Evolutionary conservation across 768 basidiomycete species (phyloP).

Genomic region (Lanmaoa pseudosensibilis): DNA sequence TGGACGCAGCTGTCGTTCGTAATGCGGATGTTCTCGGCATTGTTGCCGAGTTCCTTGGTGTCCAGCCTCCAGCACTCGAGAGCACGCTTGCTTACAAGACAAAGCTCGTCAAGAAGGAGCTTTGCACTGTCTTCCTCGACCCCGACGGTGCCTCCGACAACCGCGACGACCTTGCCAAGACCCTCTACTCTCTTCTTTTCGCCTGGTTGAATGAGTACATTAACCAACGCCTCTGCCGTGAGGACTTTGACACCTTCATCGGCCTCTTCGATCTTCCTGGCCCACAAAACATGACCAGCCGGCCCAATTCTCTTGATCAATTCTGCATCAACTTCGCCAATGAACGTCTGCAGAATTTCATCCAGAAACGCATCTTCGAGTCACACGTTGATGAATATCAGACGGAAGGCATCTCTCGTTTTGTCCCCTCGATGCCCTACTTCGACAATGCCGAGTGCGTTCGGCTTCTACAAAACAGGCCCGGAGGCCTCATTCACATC

Average conservation of each 20-base stretch:
- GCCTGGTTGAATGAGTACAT: slow-evolving; percentile 96
- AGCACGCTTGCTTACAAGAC: slow-evolving; percentile 86
- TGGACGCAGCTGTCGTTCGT: slow-evolving; percentile 90
- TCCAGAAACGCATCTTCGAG: slow-evolving; percentile 80
- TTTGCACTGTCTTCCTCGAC: slow-evolving; percentile 96
- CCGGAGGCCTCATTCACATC: slow-evolving; percentile 92
- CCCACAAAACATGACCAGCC: slow-evolving; percentile 83
- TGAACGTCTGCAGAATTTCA: slow-evolving; percentile 84
- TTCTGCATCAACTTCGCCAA: slow-evolving; percentile 97
- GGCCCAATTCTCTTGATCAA: slow-evolving; percentile 92
- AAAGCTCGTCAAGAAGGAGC: slow-evolving; percentile 89
- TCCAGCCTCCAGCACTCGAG: slow-evolving; percentile 71
- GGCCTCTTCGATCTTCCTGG: slow-evolving; percentile 94
- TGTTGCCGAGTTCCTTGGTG: slow-evolving; percentile 90
- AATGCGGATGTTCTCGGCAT: slow-evolving; percentile 81
- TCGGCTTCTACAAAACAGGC: slow-evolving; percentile 78
- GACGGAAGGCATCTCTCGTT: slow-evolving; percentile 72
- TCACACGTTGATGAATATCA: slow-evolving; percentile 79
- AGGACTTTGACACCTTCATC: slow-evolving; percentile 90
- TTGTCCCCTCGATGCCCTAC: slow-evolving; percentile 71
- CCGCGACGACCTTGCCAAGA: slow-evolving; percentile 90
- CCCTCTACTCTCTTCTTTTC: slow-evolving; percentile 91
- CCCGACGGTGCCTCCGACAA: slow-evolving; percentile 92
- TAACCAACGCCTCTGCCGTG: slow-evolving; percentile 92
- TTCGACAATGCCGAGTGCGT: slow-evolving; percentile 92